These are phyloP conservation scores for Ormosia emarginata DNA, from an alignment of 306 rosid genomes.

Conservation along the genomic window DNA sequence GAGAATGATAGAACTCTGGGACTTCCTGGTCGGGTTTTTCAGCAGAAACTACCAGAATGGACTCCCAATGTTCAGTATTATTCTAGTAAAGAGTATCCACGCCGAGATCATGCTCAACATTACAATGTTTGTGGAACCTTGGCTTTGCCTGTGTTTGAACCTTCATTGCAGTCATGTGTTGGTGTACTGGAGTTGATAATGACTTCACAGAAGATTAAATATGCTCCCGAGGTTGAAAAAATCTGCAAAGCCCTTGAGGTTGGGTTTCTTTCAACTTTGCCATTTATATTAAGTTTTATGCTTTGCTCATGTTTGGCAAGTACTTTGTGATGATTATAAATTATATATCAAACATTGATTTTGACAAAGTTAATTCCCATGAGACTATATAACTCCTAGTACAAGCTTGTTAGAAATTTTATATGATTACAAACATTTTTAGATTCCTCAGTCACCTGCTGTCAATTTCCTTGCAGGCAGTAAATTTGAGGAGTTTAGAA, in stretches of 20 bases:
- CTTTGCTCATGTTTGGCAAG: conserved; percentile 12
- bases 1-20: conserved; percentile 63
- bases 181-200: conserved; percentile 92
- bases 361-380: not conserved
- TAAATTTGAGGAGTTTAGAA: conserved; percentile 76
- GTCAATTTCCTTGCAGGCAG: conserved; percentile 69
- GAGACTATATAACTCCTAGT: not conserved
- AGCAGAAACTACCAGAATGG: conserved; percentile 86
- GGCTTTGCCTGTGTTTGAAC: conserved; percentile 92
- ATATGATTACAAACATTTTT: not conserved
- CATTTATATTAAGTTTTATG: not conserved
- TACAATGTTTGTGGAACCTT: conserved; percentile 86
- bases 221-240: conserved; percentile 88
- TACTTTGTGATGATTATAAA: not conserved
- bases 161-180: conserved; percentile 68
- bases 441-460: conserved; percentile 31
- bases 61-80: conserved; percentile 91
- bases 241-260: conserved; percentile 98
- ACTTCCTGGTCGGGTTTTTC: conserved; percentile 89
- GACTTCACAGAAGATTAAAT: conserved; percentile 81
- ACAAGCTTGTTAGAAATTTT: not conserved
- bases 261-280: conserved; percentile 31
- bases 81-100: conserved; percentile 77
- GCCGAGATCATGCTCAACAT: conserved; percentile 75
- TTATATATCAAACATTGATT: not conserved